Evolutionary conservation across 176 grass and related monocot species (phyloP).

Genomic region (Urochloa ruziziensis): DNA sequence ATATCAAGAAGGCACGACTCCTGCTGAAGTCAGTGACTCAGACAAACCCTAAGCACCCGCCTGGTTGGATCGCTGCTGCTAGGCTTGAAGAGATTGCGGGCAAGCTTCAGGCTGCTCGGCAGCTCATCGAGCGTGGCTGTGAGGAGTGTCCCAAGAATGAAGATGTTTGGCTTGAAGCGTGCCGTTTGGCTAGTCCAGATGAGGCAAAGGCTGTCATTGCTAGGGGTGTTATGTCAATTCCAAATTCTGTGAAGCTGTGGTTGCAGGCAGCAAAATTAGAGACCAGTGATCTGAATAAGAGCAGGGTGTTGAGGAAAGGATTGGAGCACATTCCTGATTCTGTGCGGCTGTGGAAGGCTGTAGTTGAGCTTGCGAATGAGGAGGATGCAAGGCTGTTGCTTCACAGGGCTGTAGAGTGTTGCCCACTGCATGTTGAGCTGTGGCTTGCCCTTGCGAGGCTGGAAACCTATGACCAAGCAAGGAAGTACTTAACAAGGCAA

Average conservation of each 20-base stretch:
- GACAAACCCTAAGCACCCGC: slow-evolving; percentile 92
- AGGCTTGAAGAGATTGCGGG: slow-evolving; percentile 90
- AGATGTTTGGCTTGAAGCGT: slow-evolving; percentile 93
- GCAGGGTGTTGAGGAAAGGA: slow-evolving; percentile 77
- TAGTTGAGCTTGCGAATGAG: slow-evolving; percentile 83
- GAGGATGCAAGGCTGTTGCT: slow-evolving; percentile 85
- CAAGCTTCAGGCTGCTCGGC: slow-evolving; percentile 72
- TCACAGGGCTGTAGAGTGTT: slow-evolving; percentile 89
- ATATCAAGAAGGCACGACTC: slow-evolving; percentile 90
- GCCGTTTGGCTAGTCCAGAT: slow-evolving; percentile 81
- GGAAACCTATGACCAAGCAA: slow-evolving; percentile 94
- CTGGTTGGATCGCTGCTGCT: slow-evolving; percentile 94
- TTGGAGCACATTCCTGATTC: slow-evolving; percentile 91
- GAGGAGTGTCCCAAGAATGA: slow-evolving; percentile 96
- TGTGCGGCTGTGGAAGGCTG: slow-evolving; percentile 87
- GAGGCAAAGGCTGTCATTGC: slow-evolving; percentile 92
- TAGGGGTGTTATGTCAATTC: slow-evolving; percentile 80
- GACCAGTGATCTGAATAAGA: slow-evolving; percentile 61
- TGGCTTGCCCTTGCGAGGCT: slow-evolving; percentile 94
- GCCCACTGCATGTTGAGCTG: slow-evolving; percentile 80
- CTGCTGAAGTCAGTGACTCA: slow-evolving; percentile 85
- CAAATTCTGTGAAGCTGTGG: slow-evolving; percentile 92
- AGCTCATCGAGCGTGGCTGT: slow-evolving; percentile 82
- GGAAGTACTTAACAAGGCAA: slow-evolving; percentile 93
- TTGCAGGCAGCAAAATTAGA: slow-evolving; percentile 83